phyloP scores from a whole-genome alignment of 2,329 filamentous ascomycete species.

The Ophiostoma piceae region DNA sequence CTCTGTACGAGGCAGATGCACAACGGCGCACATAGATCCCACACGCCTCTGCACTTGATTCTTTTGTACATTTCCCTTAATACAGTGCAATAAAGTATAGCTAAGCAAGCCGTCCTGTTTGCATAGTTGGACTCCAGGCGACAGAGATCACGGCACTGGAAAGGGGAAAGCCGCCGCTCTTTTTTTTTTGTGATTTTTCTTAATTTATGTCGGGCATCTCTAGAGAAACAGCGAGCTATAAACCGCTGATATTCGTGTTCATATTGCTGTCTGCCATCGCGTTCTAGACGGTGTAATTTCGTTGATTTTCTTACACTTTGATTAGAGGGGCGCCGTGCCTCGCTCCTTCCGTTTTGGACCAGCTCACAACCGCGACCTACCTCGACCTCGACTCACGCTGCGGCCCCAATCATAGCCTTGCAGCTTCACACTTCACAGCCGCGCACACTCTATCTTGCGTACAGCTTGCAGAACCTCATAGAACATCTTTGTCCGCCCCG shows the following conservation, averaged over 20 bases:
- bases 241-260: not conserved
- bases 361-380: too few relatives aligned
- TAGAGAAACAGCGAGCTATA: not conserved
- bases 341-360: not conserved
- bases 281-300: conserved; percentile 3
- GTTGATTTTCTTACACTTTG: not conserved
- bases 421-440: not conserved
- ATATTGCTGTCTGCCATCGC: not conserved
- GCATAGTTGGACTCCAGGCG: not conserved
- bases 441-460: not conserved
- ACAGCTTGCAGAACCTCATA: not conserved
- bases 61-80: too few relatives aligned
- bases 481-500: not conserved
- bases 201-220: not conserved
- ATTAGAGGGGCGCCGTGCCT: conserved; percentile 1
- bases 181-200: conserved; percentile 9
- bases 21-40: conserved; percentile 1
- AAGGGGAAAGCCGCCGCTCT: conserved; percentile 12
- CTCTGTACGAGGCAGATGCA: conserved; percentile 7
- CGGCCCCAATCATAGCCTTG: not conserved
- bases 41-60: conserved; percentile 15
- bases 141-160: conserved; percentile 23
- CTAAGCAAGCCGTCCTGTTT: not conserved
- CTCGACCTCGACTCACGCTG: not conserved
- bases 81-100: not conserved